Conservation (phyloP, 495 filamentous ascomycete genomes). For the Penicillium antarcticum region DNA sequence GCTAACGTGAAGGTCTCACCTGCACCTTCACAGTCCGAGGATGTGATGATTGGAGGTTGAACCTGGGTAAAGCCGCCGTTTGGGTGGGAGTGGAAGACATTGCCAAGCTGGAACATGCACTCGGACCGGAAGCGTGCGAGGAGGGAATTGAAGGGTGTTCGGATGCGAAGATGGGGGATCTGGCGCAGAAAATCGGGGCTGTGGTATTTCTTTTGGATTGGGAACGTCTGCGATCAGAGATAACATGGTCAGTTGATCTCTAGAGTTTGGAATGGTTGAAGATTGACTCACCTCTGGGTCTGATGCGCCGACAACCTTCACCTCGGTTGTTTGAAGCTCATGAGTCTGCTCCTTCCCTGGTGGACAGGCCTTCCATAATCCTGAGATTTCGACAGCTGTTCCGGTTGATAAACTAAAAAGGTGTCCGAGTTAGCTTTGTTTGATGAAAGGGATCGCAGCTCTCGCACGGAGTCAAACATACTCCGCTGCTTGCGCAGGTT, state of each 20-base stretch:
- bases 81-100: conserved; percentile 60
- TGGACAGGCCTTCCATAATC: conserved; percentile 73
- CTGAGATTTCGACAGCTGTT: conserved; percentile 72
- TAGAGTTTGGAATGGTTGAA: neutral
- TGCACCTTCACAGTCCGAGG: conserved; percentile 95
- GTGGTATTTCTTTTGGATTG: conserved; percentile 92
- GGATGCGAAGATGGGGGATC: conserved; percentile 83
- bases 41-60: conserved; percentile 91
- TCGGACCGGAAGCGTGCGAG: conserved; percentile 84
- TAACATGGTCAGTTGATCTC: conserved; percentile 6
- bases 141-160: conserved; percentile 76
- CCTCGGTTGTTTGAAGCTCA: conserved; percentile 70
- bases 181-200: conserved; percentile 84
- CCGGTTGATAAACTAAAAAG: conserved; percentile 69
- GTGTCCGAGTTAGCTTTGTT: conserved; percentile 4
- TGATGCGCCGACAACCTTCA: conserved; percentile 69
- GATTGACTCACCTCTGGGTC: conserved; percentile 67
- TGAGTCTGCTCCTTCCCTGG: conserved; percentile 66
- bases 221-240: conserved; percentile 61
- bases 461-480: conserved; percentile 40
- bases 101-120: conserved; percentile 71
- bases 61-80: conserved; percentile 73
- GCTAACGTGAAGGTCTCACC: conserved; percentile 88
- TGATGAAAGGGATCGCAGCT: neutral
- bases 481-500: conserved; percentile 71